Base-by-base conservation (phyloP, 164 flowering plant genomes). In the Aristolochia fimbriata region DNA sequence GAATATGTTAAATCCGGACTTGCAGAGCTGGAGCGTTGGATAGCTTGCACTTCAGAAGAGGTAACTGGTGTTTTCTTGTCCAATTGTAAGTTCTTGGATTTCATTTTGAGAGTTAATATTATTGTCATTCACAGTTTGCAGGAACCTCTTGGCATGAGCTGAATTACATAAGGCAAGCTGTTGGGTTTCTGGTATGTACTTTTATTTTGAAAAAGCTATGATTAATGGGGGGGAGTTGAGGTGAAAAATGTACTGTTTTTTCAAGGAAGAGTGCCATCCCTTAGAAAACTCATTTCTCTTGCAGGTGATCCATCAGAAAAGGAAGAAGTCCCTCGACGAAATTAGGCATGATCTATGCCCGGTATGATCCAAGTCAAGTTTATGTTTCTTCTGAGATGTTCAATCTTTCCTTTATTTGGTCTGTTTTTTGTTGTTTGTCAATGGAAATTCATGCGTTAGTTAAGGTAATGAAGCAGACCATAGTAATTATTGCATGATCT, bases 91-190 rank as follows among this genome's bases (percentile, higher is more conserved):
- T 4, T 3, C 17, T 47, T 19, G 19, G 52, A 12, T 8, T 57
- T 23, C 10, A 25, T 27, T 58, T 54, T 12, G 30, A 22, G 27
- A 15, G 47, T 51, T 72, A 73, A 57, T 75, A 56, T 65, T 15
- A 15, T 62, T 51, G 20, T 25, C 48, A 22, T 55, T 33, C 79
- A 69, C 65, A 91, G 99, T 91, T 71, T 85, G 91, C 93, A 74
- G 99, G 96, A 76, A 88, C 94, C 9, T 89, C 97, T 49, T 91
- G 96, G 97, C 93, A 91, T 47, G 94, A 94, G 76, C 81, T 94
- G 31, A 87, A 83, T 58, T 84, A 86, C 64, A 91, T 94, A 53
- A 78, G 96, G 69, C 99, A 94, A 77, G 99, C 97, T 64, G 99
- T 94, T 81, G 97, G 99, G 20, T 94, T 94, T 75, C 75, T 94